These are phyloP conservation scores for Lasiodiplodia hormozganensis DNA, from an alignment of 2,329 filamentous ascomycete genomes.

Conservation along the genomic window DNA sequence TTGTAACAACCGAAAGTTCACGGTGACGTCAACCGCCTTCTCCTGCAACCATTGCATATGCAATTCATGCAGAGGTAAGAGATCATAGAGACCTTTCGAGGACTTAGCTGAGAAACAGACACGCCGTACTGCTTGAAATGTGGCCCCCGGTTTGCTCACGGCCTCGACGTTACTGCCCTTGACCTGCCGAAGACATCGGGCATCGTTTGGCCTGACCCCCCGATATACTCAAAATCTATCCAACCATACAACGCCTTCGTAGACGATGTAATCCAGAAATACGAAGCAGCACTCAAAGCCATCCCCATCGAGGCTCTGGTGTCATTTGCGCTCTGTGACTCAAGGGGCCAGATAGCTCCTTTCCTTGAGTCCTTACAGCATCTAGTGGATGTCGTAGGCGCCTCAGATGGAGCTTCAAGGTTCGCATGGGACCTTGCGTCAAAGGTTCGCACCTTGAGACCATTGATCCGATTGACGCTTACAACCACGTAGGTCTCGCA, in stretches of 20 bases:
- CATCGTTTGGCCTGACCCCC: neutral
- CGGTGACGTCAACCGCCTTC: neutral
- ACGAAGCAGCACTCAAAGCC: neutral
- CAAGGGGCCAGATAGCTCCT: neutral
- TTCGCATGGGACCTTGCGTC: neutral
- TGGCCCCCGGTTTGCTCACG: neutral
- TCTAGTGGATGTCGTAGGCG: neutral
- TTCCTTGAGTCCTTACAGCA: neutral
- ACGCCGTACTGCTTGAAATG: neutral
- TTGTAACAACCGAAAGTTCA: neutral
- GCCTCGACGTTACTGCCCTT: neutral
- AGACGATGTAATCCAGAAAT: neutral
- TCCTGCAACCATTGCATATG: neutral
- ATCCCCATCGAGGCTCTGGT: conserved; percentile 2
- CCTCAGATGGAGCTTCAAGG: neutral
- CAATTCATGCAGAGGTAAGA: conserved; percentile 4
- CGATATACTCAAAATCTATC: neutral
- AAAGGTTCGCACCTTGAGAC: neutral
- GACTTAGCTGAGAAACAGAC: neutral
- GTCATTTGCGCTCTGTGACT: neutral
- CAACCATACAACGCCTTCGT: neutral
- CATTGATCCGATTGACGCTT: neutral
- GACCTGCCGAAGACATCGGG: neutral
- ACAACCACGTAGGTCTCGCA: neutral
- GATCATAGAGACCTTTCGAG: neutral